These are phyloP conservation scores for Hirsutella rhossiliensis DNA, from an alignment of 2,329 filamentous ascomycete species.

Conservation along the genomic window DNA sequence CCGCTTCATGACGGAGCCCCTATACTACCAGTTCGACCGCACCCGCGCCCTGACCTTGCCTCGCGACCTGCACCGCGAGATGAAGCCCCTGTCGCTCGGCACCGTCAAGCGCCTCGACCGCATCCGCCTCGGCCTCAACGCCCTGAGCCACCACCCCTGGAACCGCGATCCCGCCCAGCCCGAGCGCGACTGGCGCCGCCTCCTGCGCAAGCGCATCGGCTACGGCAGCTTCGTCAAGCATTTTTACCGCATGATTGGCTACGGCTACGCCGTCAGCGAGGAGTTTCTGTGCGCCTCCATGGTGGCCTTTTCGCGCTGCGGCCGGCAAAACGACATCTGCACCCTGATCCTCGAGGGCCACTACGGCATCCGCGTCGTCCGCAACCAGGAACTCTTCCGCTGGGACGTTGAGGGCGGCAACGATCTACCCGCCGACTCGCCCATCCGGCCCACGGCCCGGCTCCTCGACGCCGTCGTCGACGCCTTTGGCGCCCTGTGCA, in stretches of 20 bases:
- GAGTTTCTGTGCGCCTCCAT: slow-evolving; percentile 27
- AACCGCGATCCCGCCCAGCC: slow-evolving; percentile 12
- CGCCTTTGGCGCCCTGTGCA: slow-evolving; percentile 52
- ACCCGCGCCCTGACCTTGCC: slow-evolving; percentile 24
- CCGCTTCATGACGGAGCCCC: slow-evolving; percentile 31
- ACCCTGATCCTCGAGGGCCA: slow-evolving; percentile 18
- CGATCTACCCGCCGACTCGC: slow-evolving; percentile 32
- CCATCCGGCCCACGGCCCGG: slow-evolving; percentile 42
- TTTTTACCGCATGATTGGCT: slow-evolving; percentile 12
- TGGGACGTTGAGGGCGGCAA: slow-evolving; percentile 19
- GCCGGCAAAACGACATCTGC: slow-evolving; percentile 19
- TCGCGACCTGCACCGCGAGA: slow-evolving; percentile 22
- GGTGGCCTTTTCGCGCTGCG: slow-evolving; percentile 27
- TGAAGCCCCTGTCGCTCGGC: slow-evolving; percentile 3
- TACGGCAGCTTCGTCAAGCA: slow-evolving; percentile 14
- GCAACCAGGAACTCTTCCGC: slow-evolving; percentile 8
- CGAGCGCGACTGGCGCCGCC: slow-evolving; percentile 14
- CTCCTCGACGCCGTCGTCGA: slow-evolving; percentile 59
- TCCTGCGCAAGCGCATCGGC: slow-evolving; percentile 13
- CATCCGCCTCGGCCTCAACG: slow-evolving; percentile 16
- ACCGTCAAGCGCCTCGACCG: slow-evolving; percentile 15
- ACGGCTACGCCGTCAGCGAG: slow-evolving; percentile 22
- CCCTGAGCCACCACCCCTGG: slow-evolving; percentile 15
- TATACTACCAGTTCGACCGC: slow-evolving; percentile 35
- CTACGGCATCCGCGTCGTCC: slow-evolving; percentile 16